These are phyloP conservation scores for Magnolia kwangsiensis DNA, from an alignment of 164 flowering plant species.

Conservation along the genomic window DNA sequence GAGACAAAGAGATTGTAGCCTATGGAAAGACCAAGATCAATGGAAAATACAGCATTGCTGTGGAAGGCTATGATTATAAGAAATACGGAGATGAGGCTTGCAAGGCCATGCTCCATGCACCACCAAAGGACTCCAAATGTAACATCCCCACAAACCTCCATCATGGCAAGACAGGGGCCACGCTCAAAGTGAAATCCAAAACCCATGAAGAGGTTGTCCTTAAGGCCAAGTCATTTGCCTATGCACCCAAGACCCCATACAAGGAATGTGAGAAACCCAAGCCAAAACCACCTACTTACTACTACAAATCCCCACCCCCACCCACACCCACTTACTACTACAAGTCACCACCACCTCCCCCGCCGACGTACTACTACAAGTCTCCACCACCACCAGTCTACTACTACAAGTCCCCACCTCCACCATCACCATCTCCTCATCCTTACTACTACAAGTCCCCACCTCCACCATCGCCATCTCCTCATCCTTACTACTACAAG, in stretches of 20 bases:
- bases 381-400: conserved; percentile 35
- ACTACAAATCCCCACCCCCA: conserved; percentile 23
- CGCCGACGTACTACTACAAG: conserved; percentile 41
- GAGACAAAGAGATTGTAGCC: conserved; percentile 46
- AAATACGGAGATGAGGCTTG: conserved; percentile 53
- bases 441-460: conserved; percentile 36
- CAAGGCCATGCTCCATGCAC: conserved; percentile 54
- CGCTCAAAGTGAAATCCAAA: conserved; percentile 51
- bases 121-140: conserved; percentile 65
- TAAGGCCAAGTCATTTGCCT: conserved; percentile 61
- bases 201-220: conserved; percentile 54
- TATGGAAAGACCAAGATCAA: conserved; percentile 68
- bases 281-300: conserved; percentile 34
- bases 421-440: too few relatives aligned
- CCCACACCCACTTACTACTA: conserved; percentile 29
- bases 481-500: conserved; percentile 25
- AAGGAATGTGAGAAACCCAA: conserved; percentile 38
- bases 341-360: conserved; percentile 39
- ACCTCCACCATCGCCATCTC: conserved; percentile 38
- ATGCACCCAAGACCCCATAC: conserved; percentile 62
- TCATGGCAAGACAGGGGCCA: conserved; percentile 51
- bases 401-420: conserved; percentile 32
- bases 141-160: conserved; percentile 53
- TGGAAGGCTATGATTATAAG: conserved; percentile 49
- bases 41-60: conserved; percentile 53